Percentiles rank a stretch among this genome's conserved stretches.
These are phyloP conservation scores for Globisporangium lucens DNA, from an alignment of 352 stramenopile species.

Conservation along the genomic window DNA sequence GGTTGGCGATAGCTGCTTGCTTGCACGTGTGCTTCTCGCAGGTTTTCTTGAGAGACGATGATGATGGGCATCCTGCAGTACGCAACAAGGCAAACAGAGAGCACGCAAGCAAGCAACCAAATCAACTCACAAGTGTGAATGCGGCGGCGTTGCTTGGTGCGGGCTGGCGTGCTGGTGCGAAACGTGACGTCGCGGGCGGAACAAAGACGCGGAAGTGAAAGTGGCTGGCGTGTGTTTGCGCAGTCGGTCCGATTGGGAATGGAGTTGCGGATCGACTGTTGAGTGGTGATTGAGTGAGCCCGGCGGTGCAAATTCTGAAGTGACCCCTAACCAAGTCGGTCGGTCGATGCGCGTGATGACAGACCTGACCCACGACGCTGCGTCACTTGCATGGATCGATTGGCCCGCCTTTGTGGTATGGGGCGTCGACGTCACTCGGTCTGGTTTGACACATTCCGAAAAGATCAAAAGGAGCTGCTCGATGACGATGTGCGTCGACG, in stretches of 20 bases:
- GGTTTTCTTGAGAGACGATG: neutral
- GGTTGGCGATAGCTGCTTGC: neutral
- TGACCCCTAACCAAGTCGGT: neutral
- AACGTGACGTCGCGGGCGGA: slow-evolving; percentile 1
- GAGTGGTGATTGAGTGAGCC: neutral
- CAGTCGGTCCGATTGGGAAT: neutral
- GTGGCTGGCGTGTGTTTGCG: slow-evolving; percentile 4
- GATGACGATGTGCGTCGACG: slow-evolving; percentile 2
- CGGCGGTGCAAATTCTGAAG: slow-evolving; percentile 9
- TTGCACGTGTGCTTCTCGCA: slow-evolving; percentile 5
- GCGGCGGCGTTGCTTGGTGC: neutral
- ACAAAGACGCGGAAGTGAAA: slow-evolving; percentile 1
- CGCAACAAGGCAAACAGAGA: neutral
- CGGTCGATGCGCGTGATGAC: neutral
- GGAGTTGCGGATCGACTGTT: neutral
- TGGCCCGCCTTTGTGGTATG: neutral
- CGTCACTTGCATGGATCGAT: slow-evolving; percentile 5
- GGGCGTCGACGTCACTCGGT: slow-evolving; percentile 3
- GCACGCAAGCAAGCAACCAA: neutral
- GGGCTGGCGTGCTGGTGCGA: neutral
- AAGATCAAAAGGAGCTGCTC: neutral
- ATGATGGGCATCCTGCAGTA: neutral
- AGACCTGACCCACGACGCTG: neutral
- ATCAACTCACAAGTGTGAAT: neutral
- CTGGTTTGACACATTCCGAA: slow-evolving; percentile 9